Base-by-base conservation (phyloP, 768 basidiomycete species). In the Crucibulum laeve region DNA sequence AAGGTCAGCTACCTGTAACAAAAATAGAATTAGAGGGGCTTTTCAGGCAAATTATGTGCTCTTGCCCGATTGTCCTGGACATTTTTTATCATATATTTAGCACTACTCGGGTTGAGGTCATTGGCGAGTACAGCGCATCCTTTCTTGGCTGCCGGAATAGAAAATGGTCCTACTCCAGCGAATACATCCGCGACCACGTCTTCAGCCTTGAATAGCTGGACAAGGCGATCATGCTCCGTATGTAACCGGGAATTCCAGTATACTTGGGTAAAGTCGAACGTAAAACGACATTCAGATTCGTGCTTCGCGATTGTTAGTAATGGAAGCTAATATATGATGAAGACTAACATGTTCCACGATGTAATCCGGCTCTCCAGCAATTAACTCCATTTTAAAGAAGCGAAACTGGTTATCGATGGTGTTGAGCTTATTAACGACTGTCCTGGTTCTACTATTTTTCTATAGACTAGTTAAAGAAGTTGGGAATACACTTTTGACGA, bases 181-280 rank as follows among this genome's bases (percentile, higher is more conserved):
- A 98, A 94, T 23, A 90, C 92, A 59, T 99, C 96, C 3, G 82
- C 93, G 18, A 98, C 64, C 15, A 98, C 78, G 41, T 91, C 90
- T 19, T 82, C 73, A 0, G 82, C 78, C 21, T 73, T 59, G 64
- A 97, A 94, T 25, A 73, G 51, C 14, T 74, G 60, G 32, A 98
- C 87, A 13, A 99, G 71, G 2, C 94, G 84, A 21, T 82, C 80
- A 57, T 99, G 96, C 58, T 99, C 96, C 3, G 83, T 82, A 45
- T 91, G 87, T 25, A 99, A 68, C 26, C 96, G 83, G 13, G 94
- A 95, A 68, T 99, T 99, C 94, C 94, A 99, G 64, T 99, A 99
- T 10, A 98, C 96, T 57, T 83, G 74, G 4, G 87, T 83, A 58
- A 98, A 99, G 61, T 99, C 93, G 55, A 99, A 98, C 1, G 76